phyloP scores from a whole-genome alignment of 768 basidiomycete genomes.

The Pulveroboletus sp. region DNA sequence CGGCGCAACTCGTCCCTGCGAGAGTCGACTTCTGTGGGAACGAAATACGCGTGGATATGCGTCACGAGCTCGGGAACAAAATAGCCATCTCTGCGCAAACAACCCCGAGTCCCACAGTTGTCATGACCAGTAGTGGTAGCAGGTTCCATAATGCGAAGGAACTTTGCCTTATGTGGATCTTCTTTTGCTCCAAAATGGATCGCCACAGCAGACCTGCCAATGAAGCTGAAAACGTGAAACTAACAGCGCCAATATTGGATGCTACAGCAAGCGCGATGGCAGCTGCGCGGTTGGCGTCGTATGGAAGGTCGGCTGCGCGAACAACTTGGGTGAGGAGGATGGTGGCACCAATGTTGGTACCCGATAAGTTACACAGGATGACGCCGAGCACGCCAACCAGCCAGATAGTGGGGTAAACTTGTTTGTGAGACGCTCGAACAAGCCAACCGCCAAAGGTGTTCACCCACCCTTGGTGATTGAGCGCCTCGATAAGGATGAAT shows the following conservation, averaged over 20 bases:
- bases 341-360: constrained; percentile 90
- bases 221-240: constrained; percentile 84
- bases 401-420: constrained; percentile 56
- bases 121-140: constrained; percentile 63
- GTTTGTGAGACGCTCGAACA: constrained; percentile 37
- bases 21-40: no score
- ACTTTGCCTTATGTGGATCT: constrained; percentile 53
- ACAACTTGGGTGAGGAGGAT: constrained; percentile 85
- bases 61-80: constrained; percentile 29
- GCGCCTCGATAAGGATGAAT: constrained; percentile 88
- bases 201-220: constrained; percentile 88
- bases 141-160: constrained; percentile 76
- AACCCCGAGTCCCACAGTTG: constrained; percentile 61
- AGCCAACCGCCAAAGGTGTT: constrained; percentile 75
- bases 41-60: no score
- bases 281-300: constrained; percentile 47
- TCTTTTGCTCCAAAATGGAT: constrained; percentile 69
- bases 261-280: constrained; percentile 79
- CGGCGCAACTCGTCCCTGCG: background rate
- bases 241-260: constrained; percentile 89
- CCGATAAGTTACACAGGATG: constrained; percentile 75
- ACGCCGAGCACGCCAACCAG: constrained; percentile 71
- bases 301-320: constrained; percentile 40
- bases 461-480: constrained; percentile 86
- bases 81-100: constrained; percentile 78